Evolutionary conservation across 129 eudicot genomes (phyloP), one percentile per base, ranked within the genome.

Genomic region (Oenanthe sinensis): DNA sequence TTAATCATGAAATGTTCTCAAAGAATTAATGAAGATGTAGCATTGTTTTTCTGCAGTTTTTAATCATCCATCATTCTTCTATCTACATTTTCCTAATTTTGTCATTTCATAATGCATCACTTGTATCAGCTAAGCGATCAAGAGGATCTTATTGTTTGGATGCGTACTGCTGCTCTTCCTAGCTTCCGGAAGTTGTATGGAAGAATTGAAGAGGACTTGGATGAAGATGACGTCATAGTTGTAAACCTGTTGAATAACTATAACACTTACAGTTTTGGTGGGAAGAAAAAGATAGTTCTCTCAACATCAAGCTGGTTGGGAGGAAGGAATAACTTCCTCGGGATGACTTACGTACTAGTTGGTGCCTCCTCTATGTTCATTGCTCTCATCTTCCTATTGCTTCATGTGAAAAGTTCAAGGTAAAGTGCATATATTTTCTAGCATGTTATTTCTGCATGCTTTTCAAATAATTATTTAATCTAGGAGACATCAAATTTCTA

Each of bases 101-200:
- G 54, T 45, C 9, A 4, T 73, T 45, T 14, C 46, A 40, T 24
- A 45, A 60, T 72, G 39, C 45, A 49, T 47, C 67, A 20, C 74
- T 68, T 70, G 45, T 30, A 67, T 65, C 78, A 93, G 98, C 88
- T 93, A 74, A 87, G 97, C 50, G 92, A 93, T 75, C 98, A 93
- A 85, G 98, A 93, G 83, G 96, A 93, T 87, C 94, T 93, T 75
- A 93, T 93, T 45, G 97, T 93, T 52, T 93, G 98, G 98, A 93
- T 93, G 98, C 97, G 97, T 63, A 89, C 94, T 37, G 91, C 98
- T 83, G 98, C 98, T 83, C 88, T 93, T 78, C 98, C 98, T 76
- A 88, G 88, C 73, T 93, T 93, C 78, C 88, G 97, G 39, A 93
- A 93, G 82, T 79, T 93, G 60, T 93, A 93, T 74, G 97, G 98